Conservation (phyloP, 192 early-diverging fungal genomes). For the Entrophospora sp. region DNA sequence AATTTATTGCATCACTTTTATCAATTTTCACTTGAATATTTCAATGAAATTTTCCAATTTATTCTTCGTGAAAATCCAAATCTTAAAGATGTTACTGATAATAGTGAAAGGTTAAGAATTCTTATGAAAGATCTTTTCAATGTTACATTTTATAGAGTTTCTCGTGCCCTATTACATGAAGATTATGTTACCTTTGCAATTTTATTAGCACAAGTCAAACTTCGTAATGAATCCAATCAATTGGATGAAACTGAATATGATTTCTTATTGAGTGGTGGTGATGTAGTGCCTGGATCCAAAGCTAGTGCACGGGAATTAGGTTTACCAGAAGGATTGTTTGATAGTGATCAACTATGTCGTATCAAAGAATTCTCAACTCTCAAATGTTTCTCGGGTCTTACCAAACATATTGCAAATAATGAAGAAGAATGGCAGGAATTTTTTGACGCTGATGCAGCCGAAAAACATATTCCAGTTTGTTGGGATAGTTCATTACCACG, state of each 20-base stretch:
- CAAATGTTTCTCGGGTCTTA: slow-evolving; percentile 32
- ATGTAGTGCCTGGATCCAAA: slow-evolving; percentile 31
- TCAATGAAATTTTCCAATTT: slow-evolving; percentile 83
- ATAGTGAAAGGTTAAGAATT: slow-evolving; percentile 58
- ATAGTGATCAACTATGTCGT: slow-evolving; percentile 36
- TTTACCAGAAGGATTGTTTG: slow-evolving; percentile 40
- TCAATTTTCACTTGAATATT: slow-evolving; percentile 97
- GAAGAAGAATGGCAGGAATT: slow-evolving; percentile 42
- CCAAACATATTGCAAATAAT: slow-evolving; percentile 29
- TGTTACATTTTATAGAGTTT: slow-evolving; percentile 69
- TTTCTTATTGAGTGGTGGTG: slow-evolving; percentile 57
- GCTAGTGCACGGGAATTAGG: slow-evolving; percentile 19
- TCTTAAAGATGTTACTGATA: slow-evolving; percentile 56
- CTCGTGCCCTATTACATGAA: slow-evolving; percentile 81
- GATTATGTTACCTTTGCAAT: slow-evolving; percentile 86
- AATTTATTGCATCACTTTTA: slow-evolving; percentile 87
- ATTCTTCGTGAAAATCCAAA: slow-evolving; percentile 72
- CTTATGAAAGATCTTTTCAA: slow-evolving; percentile 78
- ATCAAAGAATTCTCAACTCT: slow-evolving; percentile 37
- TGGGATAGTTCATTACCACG: slow-evolving; percentile 36
- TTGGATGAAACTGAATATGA: slow-evolving; percentile 61
- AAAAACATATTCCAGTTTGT: slow-evolving; percentile 41
- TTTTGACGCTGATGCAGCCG: slow-evolving; percentile 33
- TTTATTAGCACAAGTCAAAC: slow-evolving; percentile 79
- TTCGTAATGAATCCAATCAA: slow-evolving; percentile 47